These are phyloP conservation scores for Yamadazyma diospyri DNA, from an alignment of 1,139 yeast genomes.

Conservation along the genomic window DNA sequence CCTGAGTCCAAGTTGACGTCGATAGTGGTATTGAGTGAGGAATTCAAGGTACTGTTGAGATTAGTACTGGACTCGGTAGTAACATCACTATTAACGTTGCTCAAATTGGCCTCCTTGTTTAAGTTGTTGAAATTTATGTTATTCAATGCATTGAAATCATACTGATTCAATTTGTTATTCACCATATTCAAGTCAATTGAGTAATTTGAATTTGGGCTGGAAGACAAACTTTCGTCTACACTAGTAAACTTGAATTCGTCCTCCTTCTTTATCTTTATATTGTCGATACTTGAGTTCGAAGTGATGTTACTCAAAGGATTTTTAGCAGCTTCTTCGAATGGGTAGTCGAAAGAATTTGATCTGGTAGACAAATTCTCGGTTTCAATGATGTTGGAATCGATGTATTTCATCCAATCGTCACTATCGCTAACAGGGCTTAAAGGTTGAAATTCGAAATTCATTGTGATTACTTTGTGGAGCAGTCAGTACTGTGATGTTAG, in stretches of 20 bases:
- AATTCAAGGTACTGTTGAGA: neutral
- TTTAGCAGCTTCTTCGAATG: neutral
- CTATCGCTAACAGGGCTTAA: slow-evolving; percentile 14
- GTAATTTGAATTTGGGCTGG: neutral
- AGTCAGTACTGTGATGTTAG: too few relatives aligned
- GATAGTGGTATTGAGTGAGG: neutral
- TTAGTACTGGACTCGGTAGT: slow-evolving; percentile 1
- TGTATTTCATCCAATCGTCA: slow-evolving; percentile 15
- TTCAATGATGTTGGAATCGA: slow-evolving; percentile 10
- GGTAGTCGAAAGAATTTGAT: slow-evolving; percentile 4
- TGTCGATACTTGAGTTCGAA: slow-evolving; percentile 2
- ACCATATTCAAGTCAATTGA: slow-evolving; percentile 11
- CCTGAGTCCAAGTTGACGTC: neutral
- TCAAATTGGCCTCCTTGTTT: neutral
- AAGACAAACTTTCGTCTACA: neutral
- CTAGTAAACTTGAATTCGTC: neutral
- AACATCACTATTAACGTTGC: neutral
- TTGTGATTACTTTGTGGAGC: neutral
- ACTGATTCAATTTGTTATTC: slow-evolving; percentile 9
- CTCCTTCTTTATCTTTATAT: neutral
- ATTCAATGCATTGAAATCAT: neutral
- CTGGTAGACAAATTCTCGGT: slow-evolving; percentile 1
- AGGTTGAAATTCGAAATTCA: slow-evolving; percentile 7
- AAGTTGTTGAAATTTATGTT: neutral
- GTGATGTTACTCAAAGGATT: neutral